Conservation (phyloP, 495 filamentous ascomycete species). For the Trichocladium antarcticum region DNA sequence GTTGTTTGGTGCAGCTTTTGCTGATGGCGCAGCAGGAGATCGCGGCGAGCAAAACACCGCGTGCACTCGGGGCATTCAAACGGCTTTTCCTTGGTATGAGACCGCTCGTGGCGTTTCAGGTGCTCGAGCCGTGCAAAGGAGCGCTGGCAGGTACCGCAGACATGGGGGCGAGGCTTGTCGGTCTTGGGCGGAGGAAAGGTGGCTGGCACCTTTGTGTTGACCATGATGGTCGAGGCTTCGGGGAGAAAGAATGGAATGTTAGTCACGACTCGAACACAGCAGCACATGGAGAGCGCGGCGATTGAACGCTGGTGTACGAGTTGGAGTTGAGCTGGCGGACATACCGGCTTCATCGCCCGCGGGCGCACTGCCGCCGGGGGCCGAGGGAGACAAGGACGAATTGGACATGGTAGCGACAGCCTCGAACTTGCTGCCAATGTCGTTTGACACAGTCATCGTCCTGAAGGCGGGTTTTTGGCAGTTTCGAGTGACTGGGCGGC, state of each 20-base stretch:
- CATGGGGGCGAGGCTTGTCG: slow-evolving; percentile 92
- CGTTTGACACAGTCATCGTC: slow-evolving; percentile 27
- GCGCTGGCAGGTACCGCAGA: slow-evolving; percentile 83
- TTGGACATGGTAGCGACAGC: slow-evolving; percentile 26
- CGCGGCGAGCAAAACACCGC: slow-evolving; percentile 87
- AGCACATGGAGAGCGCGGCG: not conserved
- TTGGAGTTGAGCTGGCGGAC: slow-evolving; percentile 5
- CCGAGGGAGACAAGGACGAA: slow-evolving; percentile 17
- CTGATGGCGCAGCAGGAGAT: slow-evolving; percentile 88
- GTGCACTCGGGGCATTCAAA: slow-evolving; percentile 96
- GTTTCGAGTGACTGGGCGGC: slow-evolving; percentile 1
- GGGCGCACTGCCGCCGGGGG: slow-evolving; percentile 15
- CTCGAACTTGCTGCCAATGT: slow-evolving; percentile 23
- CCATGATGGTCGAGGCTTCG: slow-evolving; percentile 41
- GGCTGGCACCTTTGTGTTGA: slow-evolving; percentile 38
- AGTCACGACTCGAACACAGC: slow-evolving; percentile 8
- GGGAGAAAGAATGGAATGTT: slow-evolving; percentile 1
- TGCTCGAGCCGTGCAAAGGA: slow-evolving; percentile 95
- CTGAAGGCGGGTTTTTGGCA: slow-evolving; percentile 1
- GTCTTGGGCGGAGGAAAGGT: slow-evolving; percentile 73
- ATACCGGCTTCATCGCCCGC: slow-evolving; percentile 29
- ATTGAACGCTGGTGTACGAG: not conserved
- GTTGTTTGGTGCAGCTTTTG: slow-evolving; percentile 98
- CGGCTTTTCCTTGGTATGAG: slow-evolving; percentile 98
- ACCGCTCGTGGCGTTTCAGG: slow-evolving; percentile 94